Evolutionary conservation across 2,329 filamentous ascomycete genomes (phyloP).

Genomic region (Hypoxylon sp.): DNA sequence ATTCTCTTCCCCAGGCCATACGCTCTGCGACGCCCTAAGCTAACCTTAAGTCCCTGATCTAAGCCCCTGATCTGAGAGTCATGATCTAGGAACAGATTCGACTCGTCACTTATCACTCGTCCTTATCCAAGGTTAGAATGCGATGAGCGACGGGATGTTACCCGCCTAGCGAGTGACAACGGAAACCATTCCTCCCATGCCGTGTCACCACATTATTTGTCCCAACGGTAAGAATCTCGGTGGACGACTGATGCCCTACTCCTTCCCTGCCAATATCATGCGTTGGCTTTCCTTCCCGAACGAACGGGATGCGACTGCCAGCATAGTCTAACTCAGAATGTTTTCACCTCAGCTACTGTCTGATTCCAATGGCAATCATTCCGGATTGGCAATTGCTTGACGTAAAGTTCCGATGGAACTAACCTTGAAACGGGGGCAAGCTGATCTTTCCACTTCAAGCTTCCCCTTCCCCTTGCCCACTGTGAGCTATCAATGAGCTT

Average conservation of each 20-base stretch:
- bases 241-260: conserved; percentile 18
- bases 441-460: neutral
- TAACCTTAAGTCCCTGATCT: neutral
- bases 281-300: conserved; percentile 19
- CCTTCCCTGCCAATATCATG: conserved; percentile 14
- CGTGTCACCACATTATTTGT: conserved; percentile 35
- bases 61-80: conserved; percentile 16
- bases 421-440: neutral
- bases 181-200: conserved; percentile 20
- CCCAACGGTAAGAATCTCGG: conserved; percentile 19
- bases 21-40: neutral
- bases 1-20: neutral
- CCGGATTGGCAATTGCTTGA: conserved; percentile 23
- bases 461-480: neutral
- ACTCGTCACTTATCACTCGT: conserved; percentile 14
- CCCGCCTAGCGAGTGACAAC: conserved; percentile 34
- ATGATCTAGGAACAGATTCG: conserved; percentile 8
- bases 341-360: neutral
- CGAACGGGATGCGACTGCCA: conserved; percentile 12
- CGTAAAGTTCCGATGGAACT: conserved; percentile 15
- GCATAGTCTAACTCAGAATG: conserved; percentile 8
- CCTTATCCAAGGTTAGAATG: neutral
- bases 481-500: neutral
- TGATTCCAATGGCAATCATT: neutral
- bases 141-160: conserved; percentile 20